phyloP scores from a whole-genome alignment of 2,329 filamentous ascomycete species.

The Claviceps sp. region DNA sequence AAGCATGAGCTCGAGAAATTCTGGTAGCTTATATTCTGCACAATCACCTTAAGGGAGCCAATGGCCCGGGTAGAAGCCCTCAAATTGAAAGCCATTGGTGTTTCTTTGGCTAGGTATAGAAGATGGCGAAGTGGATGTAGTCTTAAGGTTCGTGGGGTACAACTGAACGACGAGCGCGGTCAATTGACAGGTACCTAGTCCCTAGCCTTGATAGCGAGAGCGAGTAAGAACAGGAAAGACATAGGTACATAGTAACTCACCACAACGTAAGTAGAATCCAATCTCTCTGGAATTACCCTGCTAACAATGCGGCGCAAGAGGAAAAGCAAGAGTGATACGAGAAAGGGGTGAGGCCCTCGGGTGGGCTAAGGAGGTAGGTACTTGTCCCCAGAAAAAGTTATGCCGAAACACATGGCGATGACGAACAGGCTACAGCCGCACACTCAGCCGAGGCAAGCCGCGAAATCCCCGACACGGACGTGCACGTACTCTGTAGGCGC shows the following conservation, averaged over 20 bases:
- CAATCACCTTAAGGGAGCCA: conserved; percentile 47
- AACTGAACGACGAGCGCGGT: conserved; percentile 1
- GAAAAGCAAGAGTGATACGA: background rate
- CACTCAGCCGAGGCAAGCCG: too few relatives aligned
- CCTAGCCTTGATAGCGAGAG: background rate
- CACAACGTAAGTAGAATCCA: background rate
- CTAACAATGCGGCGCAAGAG: too few relatives aligned
- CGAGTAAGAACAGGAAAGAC: background rate
- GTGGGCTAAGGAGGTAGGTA: too few relatives aligned
- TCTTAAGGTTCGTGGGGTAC: background rate
- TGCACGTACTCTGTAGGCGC: too few relatives aligned
- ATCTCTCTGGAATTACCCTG: too few relatives aligned
- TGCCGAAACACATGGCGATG: background rate
- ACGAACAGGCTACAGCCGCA: background rate
- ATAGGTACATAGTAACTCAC: background rate
- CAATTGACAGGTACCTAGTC: background rate
- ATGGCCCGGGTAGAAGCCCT: conserved; percentile 49
- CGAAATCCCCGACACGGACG: too few relatives aligned
- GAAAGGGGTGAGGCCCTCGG: background rate
- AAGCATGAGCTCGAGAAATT: background rate
- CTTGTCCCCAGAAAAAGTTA: background rate
- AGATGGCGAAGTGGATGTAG: conserved; percentile 1
- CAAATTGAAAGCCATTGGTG: conserved; percentile 50
- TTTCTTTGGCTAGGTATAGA: background rate
- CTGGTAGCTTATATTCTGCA: conserved; percentile 8